Percentiles rank a stretch among this genome's conserved stretches.
These are phyloP conservation scores for Picochlorum sp. DNA, from an alignment of 139 green algal genomes.

Conservation along the genomic window DNA sequence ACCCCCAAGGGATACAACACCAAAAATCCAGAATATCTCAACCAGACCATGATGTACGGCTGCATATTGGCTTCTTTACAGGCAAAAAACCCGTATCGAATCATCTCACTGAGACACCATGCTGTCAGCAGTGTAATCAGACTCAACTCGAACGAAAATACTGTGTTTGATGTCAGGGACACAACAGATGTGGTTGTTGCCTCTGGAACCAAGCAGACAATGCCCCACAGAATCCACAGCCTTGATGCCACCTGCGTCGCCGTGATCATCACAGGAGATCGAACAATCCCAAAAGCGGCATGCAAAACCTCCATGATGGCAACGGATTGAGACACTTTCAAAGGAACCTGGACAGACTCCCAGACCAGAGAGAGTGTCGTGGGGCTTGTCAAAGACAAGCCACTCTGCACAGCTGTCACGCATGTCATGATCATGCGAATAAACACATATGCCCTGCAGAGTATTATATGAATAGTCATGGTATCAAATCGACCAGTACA, in stretches of 20 bases:
- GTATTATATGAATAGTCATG: neutral
- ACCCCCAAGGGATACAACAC: conserved; percentile 86
- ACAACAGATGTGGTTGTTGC: conserved; percentile 17
- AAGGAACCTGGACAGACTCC: conserved; percentile 52
- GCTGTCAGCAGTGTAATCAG: conserved; percentile 67
- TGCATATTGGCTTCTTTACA: conserved; percentile 55
- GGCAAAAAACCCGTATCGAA: conserved; percentile 87
- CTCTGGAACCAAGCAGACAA: conserved; percentile 50
- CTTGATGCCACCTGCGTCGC: conserved; percentile 77
- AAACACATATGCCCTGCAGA: conserved; percentile 57
- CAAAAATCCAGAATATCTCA: conserved; percentile 86
- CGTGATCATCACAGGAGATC: conserved; percentile 77
- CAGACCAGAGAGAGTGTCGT: neutral
- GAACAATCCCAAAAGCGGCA: conserved; percentile 61
- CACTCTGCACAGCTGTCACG: neutral
- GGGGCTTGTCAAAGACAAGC: neutral
- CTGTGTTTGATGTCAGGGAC: conserved; percentile 1
- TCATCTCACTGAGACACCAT: conserved; percentile 82
- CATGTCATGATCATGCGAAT: conserved; percentile 33
- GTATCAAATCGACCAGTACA: neutral
- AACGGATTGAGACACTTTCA: conserved; percentile 77
- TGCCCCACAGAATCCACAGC: conserved; percentile 77
- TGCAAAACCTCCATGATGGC: conserved; percentile 84
- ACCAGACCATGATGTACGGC: conserved; percentile 70
- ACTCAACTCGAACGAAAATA: conserved; percentile 38